Percentiles rank a stretch among this genome's conserved stretches.
Evolutionary conservation across 352 stramenopile genomes (phyloP).

Genomic region (Phytophthora agathidicida): DNA sequence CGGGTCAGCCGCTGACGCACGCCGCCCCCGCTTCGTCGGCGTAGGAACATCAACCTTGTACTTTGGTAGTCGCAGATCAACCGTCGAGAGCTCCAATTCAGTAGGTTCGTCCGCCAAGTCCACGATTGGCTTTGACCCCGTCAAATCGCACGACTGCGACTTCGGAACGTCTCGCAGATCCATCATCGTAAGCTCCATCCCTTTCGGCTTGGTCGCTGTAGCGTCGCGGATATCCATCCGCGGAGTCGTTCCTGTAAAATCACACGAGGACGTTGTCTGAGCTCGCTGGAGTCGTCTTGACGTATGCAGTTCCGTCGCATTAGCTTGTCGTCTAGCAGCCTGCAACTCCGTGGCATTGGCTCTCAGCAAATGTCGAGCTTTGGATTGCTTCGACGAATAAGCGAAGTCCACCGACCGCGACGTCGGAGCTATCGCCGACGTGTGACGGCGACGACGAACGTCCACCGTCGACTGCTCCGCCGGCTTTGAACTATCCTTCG

Average conservation of each 20-base stretch:
- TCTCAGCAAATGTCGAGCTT: slow-evolving; percentile 18
- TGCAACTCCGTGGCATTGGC: slow-evolving; percentile 16
- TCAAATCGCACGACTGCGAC: slow-evolving; percentile 13
- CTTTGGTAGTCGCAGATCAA: slow-evolving; percentile 25
- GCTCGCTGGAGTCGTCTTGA: neutral
- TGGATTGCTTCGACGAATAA: neutral
- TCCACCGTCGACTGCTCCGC: slow-evolving; percentile 16
- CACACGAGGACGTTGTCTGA: slow-evolving; percentile 10
- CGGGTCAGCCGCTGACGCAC: slow-evolving; percentile 5
- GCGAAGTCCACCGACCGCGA: slow-evolving; percentile 3
- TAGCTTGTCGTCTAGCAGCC: neutral
- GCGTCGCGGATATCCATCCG: slow-evolving; percentile 2
- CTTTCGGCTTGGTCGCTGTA: slow-evolving; percentile 6
- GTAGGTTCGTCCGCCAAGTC: slow-evolving; percentile 12
- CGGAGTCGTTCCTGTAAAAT: slow-evolving; percentile 15
- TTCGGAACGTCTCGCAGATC: slow-evolving; percentile 2
- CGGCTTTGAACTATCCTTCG: too few species aligned
- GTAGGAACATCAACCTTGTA: slow-evolving; percentile 14
- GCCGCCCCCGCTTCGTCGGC: slow-evolving; percentile 16
- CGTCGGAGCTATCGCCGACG: slow-evolving; percentile 15
- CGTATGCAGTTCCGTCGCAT: slow-evolving; percentile 14
- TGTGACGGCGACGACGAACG: slow-evolving; percentile 16
- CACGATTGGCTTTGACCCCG: slow-evolving; percentile 3
- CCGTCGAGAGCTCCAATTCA: slow-evolving; percentile 15
- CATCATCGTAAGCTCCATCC: slow-evolving; percentile 9